These are phyloP conservation scores for Amylocarpus encephaloides DNA, from an alignment of 2,329 filamentous ascomycete genomes.

Conservation along the genomic window DNA sequence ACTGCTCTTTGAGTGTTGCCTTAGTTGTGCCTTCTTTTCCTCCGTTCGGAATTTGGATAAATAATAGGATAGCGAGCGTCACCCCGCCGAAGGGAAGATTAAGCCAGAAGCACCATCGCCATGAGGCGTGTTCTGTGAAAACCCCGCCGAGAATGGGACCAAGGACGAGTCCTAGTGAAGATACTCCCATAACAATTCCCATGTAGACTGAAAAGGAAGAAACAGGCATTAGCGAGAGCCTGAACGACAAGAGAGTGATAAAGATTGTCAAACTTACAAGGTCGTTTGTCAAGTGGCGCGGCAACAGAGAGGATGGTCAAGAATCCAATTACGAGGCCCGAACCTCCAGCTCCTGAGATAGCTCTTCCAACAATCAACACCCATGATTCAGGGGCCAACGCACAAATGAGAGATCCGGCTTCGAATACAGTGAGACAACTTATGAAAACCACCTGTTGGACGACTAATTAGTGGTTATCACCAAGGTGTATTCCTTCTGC, in stretches of 20 bases:
- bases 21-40: background rate
- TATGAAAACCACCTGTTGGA: slow-evolving; percentile 11
- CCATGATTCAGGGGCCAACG: slow-evolving; percentile 16
- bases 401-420: slow-evolving; percentile 20
- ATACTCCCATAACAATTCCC: slow-evolving; percentile 6
- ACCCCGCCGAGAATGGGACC: slow-evolving; percentile 11
- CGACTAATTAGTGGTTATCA: background rate
- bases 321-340: slow-evolving; percentile 24
- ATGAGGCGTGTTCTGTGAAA: slow-evolving; percentile 7
- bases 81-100: slow-evolving; percentile 36
- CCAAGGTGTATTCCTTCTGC: background rate
- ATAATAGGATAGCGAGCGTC: slow-evolving; percentile 30
- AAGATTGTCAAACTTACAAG: slow-evolving; percentile 2
- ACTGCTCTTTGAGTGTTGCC: slow-evolving; percentile 6
- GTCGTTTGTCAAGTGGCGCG: slow-evolving; percentile 15
- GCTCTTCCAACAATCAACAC: slow-evolving; percentile 25
- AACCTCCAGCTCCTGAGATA: slow-evolving; percentile 25
- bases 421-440: slow-evolving; percentile 21
- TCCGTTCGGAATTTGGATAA: slow-evolving; percentile 31
- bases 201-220: background rate
- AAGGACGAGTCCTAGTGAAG: slow-evolving; percentile 4
- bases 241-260: background rate
- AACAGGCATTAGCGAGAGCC: no score
- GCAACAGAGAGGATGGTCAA: slow-evolving; percentile 21
- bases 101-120: slow-evolving; percentile 25